Conservation (phyloP, 768 basidiomycete species). For the Kwoniella dendrophila region DNA sequence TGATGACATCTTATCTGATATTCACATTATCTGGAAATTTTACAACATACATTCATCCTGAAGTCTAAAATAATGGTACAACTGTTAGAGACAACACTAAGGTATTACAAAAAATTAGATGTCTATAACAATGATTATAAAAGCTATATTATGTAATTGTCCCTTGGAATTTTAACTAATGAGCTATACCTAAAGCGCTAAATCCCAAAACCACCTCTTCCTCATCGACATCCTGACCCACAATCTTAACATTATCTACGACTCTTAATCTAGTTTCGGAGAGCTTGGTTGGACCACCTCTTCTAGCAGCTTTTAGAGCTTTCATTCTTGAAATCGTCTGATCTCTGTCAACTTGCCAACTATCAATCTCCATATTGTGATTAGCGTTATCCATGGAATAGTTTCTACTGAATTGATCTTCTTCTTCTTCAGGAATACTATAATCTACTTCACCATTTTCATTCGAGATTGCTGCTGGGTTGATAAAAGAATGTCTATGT, state of each 20-base stretch:
- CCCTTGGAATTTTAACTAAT: neutral
- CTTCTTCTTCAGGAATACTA: too few relatives aligned
- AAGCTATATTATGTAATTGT: neutral
- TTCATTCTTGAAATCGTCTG: slow-evolving; percentile 56
- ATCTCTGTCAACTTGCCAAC: slow-evolving; percentile 58
- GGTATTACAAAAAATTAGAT: neutral
- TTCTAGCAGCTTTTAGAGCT: slow-evolving; percentile 49
- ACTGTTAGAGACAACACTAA: slow-evolving; percentile 4
- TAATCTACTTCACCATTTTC: slow-evolving; percentile 12
- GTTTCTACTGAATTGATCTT: too few relatives aligned
- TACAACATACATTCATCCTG: too few relatives aligned
- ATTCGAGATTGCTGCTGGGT: slow-evolving; percentile 19
- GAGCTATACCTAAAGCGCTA: neutral
- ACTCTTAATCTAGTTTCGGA: slow-evolving; percentile 14
- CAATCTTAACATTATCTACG: slow-evolving; percentile 20
- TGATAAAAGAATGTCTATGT: slow-evolving; percentile 26
- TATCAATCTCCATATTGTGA: too few relatives aligned
- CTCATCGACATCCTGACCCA: slow-evolving; percentile 24
- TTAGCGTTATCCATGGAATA: too few relatives aligned
- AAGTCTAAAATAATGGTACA: neutral
- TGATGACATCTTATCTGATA: too few relatives aligned
- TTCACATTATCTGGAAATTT: too few relatives aligned
- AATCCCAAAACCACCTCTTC: slow-evolving; percentile 21
- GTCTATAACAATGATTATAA: slow-evolving; percentile 5
- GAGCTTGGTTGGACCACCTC: slow-evolving; percentile 18